Percentiles rank a stretch among this genome's conserved stretches.
phyloP scores from a whole-genome alignment of 176 grass and related monocot species.

The Cymbopogon citratus region DNA sequence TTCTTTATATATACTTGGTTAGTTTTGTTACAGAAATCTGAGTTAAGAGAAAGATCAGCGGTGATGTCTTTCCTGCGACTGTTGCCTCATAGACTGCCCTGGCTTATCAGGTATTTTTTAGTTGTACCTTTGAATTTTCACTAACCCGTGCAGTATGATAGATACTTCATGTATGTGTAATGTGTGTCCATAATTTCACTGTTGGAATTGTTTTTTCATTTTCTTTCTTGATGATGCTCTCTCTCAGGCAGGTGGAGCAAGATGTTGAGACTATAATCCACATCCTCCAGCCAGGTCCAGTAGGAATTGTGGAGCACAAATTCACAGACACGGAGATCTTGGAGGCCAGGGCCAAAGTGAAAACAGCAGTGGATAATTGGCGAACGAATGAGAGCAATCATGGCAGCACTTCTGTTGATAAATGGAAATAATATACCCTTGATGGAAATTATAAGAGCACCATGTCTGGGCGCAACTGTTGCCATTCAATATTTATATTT shows the following conservation, averaged over 20 bases:
- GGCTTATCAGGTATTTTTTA: constrained; percentile 40
- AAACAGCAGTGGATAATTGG: constrained; percentile 62
- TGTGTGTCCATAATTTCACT: neutral
- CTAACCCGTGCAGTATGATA: neutral
- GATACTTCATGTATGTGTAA: neutral
- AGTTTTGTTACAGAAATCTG: too few species aligned
- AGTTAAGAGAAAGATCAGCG: neutral
- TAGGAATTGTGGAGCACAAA: constrained; percentile 82
- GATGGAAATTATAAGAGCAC: too few species aligned
- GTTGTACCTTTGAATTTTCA: neutral
- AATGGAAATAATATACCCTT: too few species aligned
- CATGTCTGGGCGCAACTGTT: neutral
- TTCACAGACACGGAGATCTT: constrained; percentile 57
- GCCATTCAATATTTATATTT: neutral
- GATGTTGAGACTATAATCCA: constrained; percentile 86
- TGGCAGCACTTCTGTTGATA: constrained; percentile 7
- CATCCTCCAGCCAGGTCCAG: constrained; percentile 70
- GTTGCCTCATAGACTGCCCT: constrained; percentile 37
- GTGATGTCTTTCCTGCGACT: constrained; percentile 42
- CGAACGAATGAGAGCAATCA: constrained; percentile 44
- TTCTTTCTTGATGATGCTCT: neutral
- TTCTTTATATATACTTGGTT: too few species aligned
- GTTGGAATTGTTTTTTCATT: neutral
- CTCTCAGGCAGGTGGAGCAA: constrained; percentile 74
- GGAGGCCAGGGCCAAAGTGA: constrained; percentile 46